Evolutionary conservation across 2,329 filamentous ascomycete genomes (phyloP), one percentile per base, ranked within the genome.

Genomic region (Aspergillus amoenus): DNA sequence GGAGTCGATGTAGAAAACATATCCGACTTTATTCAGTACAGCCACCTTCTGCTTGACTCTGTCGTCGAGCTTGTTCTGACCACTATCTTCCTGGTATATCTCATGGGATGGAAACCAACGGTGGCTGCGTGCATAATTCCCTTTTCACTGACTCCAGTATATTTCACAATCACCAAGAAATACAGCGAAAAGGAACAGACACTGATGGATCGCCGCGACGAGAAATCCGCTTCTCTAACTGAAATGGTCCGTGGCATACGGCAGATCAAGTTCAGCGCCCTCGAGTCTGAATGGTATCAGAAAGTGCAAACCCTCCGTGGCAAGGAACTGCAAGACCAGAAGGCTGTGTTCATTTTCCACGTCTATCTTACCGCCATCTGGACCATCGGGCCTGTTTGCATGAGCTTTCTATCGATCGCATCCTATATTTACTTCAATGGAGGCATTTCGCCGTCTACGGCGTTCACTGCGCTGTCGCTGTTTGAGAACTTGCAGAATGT

Each of bases 251-350:
- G 88, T 64, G 89, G 89, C 3, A 92, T 93, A 61, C 84, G 89
- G 1, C 90, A 93, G 72, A 91, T 93, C 76, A 93, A 93, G 68
- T 92, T 93, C 64, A 88, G 88, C 1, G 89, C 89, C 1, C 75
- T 91, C 1, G 90, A 93, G 71, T 75, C 78, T 18, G 84, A 89
- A 64, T 93, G 90, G 90, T 84, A 90, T 67, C 77, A 80, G 21
- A 88, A 87, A 58, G 89, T 93, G 69, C 73, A 80, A 60, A 73
- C 81, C 61, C 83, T 86, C 13, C 80, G 90, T 65, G 81, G 85
- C 46, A 83, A 81, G 49, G 90, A 93, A 69, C 79, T 93, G 11
- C 72, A 75, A 4, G 83, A 82, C 24, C 81, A 90, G 40, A 89
- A 87, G 83, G 79, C 76, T 41, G 82, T 86, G 5, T 91, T 89